Evolutionary conservation across 116 monocot genomes (phyloP), one percentile per base, ranked within the genome.

Genomic region (Iris pallida): DNA sequence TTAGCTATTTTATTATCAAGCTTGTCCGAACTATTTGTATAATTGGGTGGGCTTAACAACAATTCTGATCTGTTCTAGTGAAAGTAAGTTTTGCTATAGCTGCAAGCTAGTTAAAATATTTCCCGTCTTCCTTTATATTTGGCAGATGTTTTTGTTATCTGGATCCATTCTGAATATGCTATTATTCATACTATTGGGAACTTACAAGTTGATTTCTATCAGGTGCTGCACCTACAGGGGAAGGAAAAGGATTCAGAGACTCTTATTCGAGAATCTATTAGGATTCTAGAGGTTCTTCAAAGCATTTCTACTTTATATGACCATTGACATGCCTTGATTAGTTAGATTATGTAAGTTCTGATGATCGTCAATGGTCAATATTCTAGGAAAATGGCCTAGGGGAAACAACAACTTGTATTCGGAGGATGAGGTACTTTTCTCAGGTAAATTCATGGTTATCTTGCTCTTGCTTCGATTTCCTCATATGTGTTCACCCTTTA

Each of bases 251-350:
- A 96, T 76, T 66, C 89, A 52, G 85, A 83, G 67, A 67, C 68
- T 66, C 85, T 96, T 71, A 74, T 87, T 70, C 70, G 57, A 67
- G 87, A 96, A 54, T 96, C 96, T 77, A 89, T 96, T 61, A 92
- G 79, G 55, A 92, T 96, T 73, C 65, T 96, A 15, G 89, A 96
- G 96, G 96, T 95, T 80, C 54, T 75, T 41, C 69, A 2, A 12
- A 30, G 40, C 41, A 16, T 76, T 57, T 66, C 30, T 13, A 61
- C 15, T 62, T 61, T 16, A 45, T 62, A 11, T 5, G 45, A 64
- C 9, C 47, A 64, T 64, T 47, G 46, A 20, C 10, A 61, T 61
- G 61, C 47, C 17, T 64, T 16, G 47, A 47, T 18, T 12, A 15
- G 9, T 64, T 64, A 19, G 8, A 5, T 42, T 16, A 61, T 63